phyloP scores from a whole-genome alignment of 805 yeast genomes.

The Starmera quercuum region DNA sequence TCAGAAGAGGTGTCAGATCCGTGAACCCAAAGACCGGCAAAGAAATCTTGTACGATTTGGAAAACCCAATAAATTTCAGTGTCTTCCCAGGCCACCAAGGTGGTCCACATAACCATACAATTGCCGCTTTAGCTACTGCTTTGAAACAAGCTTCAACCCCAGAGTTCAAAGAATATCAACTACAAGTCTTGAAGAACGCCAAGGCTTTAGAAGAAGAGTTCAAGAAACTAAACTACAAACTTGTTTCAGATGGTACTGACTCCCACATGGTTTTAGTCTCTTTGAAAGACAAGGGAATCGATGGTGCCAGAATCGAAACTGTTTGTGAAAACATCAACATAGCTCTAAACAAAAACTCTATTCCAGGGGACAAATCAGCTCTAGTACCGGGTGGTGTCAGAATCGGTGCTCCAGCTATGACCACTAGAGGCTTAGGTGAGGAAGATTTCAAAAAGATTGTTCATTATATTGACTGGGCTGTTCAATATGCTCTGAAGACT shows the following conservation, averaged over 20 bases:
- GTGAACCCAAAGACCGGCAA: constrained; percentile 85
- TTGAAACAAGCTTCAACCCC: constrained; percentile 89
- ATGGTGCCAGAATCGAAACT: constrained; percentile 95
- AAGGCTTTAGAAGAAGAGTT: constrained; percentile 72
- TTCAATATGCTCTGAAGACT: constrained; percentile 62
- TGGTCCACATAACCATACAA: constrained; percentile 99
- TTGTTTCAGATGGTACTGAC: constrained; percentile 94
- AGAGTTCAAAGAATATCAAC: constrained; percentile 86
- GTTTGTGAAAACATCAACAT: constrained; percentile 91
- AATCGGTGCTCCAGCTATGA: constrained; percentile 98
- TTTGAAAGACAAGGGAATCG: constrained; percentile 82
- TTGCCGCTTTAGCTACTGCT: constrained; percentile 95
- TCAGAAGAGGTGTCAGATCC: constrained; percentile 90
- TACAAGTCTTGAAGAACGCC: constrained; percentile 83
- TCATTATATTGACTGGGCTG: constrained; percentile 73
- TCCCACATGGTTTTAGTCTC: constrained; percentile 92
- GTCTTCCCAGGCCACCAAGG: constrained; percentile 99
- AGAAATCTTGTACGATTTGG: constrained; percentile 85
- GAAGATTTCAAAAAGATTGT: constrained; percentile 79
- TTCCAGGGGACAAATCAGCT: constrained; percentile 97
- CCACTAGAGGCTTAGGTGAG: constrained; percentile 92
- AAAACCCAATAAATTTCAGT: constrained; percentile 91
- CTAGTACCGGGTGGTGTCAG: constrained; percentile 96
- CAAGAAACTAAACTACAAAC: constrained; percentile 61
- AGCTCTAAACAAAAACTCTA: constrained; percentile 94